Evolutionary conservation across 306 rosid species (phyloP), one percentile per base, ranked within the genome.

Genomic region (Senna tora): DNA sequence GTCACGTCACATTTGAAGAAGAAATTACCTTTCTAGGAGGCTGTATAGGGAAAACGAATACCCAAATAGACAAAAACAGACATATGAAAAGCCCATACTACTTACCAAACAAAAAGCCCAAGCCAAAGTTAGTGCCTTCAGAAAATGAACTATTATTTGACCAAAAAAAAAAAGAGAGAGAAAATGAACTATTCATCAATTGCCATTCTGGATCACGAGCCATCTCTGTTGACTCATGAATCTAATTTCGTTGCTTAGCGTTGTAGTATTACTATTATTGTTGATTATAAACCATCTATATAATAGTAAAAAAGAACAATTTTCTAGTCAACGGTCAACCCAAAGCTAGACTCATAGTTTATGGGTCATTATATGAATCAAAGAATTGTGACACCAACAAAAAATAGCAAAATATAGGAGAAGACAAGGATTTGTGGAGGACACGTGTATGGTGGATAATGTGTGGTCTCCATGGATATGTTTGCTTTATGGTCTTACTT

Each of bases 381-480:
- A 25, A 25, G 30, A 25, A 25, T 25, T 25, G 30, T 25, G 30
- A 25, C 30, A 25, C 3, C 1, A 25, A 25, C 3, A 25, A 25
- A 25, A 25, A 25, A 25, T 25, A 25, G 30, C 3, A 25, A 25
- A 25, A 25, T 1, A 25, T 25, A 25, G 30, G 30, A 25, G 3
- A 25, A 25, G 30, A 25, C 2, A 25, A 25, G 30, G 30, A 43
- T 70, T 62, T 22, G 73, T 72, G 78, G 82, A 17, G 9, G 17
- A 56, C 69, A 72, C 76, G 43, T 77, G 84, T 75, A 55, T n/a
- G 22, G n/a, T 45, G 10, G 20, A 9, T n/a, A 71, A 55, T 64
- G 79, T 69, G 75, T 69, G 52, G 30, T 1, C 30, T 25, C 30
- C n/a, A n/a, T n/a, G n/a, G n/a, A n/a, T n/a, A n/a, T n/a, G n/a